A percentile compares a stretch with the other conserved stretches of the same genome.
Evolutionary conservation across 2,329 filamentous ascomycete genomes (phyloP).

Genomic region (Penicillium concentricum): DNA sequence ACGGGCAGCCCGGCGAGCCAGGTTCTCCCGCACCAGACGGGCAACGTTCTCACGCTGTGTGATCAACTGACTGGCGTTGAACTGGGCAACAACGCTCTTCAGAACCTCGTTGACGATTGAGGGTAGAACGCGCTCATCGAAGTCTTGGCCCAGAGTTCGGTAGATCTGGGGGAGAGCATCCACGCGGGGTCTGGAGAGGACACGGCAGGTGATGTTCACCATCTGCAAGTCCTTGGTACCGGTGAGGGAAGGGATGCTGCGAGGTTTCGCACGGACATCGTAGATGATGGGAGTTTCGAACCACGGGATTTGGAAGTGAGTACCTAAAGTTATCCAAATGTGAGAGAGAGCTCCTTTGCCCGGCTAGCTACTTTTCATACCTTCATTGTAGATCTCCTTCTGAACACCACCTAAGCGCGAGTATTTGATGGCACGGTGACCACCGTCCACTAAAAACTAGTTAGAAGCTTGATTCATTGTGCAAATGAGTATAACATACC

Average conservation of each 20-base stretch:
- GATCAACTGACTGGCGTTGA: slow-evolving; percentile 97
- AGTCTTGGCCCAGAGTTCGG: slow-evolving; percentile 89
- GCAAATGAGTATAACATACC: slow-evolving; percentile 44
- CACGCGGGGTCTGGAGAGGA: slow-evolving; percentile 85
- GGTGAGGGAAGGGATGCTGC: slow-evolving; percentile 93
- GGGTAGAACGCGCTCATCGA: slow-evolving; percentile 93
- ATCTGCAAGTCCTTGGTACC: slow-evolving; percentile 99
- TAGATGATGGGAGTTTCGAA: slow-evolving; percentile 96
- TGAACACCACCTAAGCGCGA: slow-evolving; percentile 86
- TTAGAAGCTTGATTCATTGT: slow-evolving; percentile 7
- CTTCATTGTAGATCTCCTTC: slow-evolving; percentile 96
- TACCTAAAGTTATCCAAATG: slow-evolving; percentile 57
- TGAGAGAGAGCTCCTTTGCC: slow-evolving; percentile 7
- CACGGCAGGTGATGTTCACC: slow-evolving; percentile 99
- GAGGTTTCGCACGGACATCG: slow-evolving; percentile 95
- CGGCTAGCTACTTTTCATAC: slow-evolving; percentile 45
- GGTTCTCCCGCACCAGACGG: slow-evolving; percentile 84
- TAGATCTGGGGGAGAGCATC: slow-evolving; percentile 94
- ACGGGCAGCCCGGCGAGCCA: slow-evolving; percentile 82
- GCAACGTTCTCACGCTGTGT: slow-evolving; percentile 98
- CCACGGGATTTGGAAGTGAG: slow-evolving; percentile 92
- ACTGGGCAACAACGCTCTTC: slow-evolving; percentile 98
- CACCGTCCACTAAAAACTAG: slow-evolving; percentile 74
- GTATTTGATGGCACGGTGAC: slow-evolving; percentile 98
- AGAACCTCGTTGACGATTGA: slow-evolving; percentile 98